Percentiles rank a stretch among this genome's conserved stretches.
phyloP scores from a whole-genome alignment of 257 asterid species.

The Avicennia marina region DNA sequence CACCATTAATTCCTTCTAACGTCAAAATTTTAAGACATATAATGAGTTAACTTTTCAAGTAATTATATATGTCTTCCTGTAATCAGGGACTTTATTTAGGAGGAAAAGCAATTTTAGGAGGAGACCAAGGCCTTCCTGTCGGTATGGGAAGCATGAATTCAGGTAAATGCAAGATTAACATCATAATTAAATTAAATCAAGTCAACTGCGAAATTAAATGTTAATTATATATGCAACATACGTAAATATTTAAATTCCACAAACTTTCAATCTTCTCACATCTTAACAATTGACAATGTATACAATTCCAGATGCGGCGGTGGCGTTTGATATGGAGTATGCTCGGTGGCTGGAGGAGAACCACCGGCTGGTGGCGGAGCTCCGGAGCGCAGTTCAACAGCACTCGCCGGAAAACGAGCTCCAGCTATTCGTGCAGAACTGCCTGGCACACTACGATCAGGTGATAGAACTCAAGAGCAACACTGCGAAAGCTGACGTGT shows the following conservation, averaged over 20 bases:
- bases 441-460: slow-evolving; percentile 59
- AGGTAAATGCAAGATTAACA: too few species aligned
- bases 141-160: slow-evolving; percentile 46
- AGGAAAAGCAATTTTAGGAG: slow-evolving; percentile 50
- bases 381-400: slow-evolving; percentile 59
- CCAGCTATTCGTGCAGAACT: slow-evolving; percentile 46
- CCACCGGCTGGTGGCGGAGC: slow-evolving; percentile 59
- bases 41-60: too few species aligned
- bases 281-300: neutral
- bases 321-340: slow-evolving; percentile 78
- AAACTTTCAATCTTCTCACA: too few species aligned
- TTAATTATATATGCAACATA: neutral
- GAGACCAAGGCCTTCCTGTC: slow-evolving; percentile 53
- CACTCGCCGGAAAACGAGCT: slow-evolving; percentile 70
- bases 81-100: slow-evolving; percentile 61
- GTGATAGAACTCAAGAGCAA: slow-evolving; percentile 51
- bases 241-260: too few species aligned
- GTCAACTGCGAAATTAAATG: too few species aligned
- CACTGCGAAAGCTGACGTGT: slow-evolving; percentile 50
- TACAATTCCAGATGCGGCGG: slow-evolving; percentile 37
- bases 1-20: too few species aligned
- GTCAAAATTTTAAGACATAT: too few species aligned
- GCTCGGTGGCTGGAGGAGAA: slow-evolving; percentile 85
- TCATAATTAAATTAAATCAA: neutral
- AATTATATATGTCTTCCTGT: too few species aligned